Evolutionary conservation across 148 eudicot species (phyloP), one percentile per base, ranked within the genome.

Genomic region (Talinum fruticosum): DNA sequence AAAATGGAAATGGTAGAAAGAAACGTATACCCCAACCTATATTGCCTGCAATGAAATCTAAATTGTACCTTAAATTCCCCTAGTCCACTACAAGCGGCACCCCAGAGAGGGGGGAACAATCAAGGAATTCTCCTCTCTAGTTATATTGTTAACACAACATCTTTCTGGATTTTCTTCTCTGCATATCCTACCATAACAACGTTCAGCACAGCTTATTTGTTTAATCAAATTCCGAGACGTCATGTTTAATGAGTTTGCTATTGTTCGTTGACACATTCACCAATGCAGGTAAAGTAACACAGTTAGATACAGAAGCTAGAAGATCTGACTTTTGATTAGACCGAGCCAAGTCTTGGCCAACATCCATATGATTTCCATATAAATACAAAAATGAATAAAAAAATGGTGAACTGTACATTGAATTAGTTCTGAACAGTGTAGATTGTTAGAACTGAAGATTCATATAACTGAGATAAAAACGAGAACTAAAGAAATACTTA

Each of bases 341-440:
- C 26, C n/a, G 64, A 57, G 29, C 64, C 29, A 23, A 23, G 2
- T 1, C 24, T 57, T n/a, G 26, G 64, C 28, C 28, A 57, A 23
- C 1, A 57, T 54, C 64, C 64, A 57, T 57, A 57, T 57, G n/a
- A 23, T 57, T 24, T 57, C 28, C 24, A 16, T 16, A 19, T 3
- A 57, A 53, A 21, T 23, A 57, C 64, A 57, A 80, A 80, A 75
- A 21, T n/a, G 71, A 80, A 80, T 71, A 66, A 75, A 80, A 69
- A 62, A 75, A 53, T 21, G 57, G 61, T 75, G 29, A n/a, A 51
- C 75, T 80, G 36, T 80, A 80, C 79, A 75, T 2, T 45, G 70
- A 69, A 19, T 67, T 38, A 37, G 74, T 37, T 68, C 62, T 47
- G 62, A 69, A n/a, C 34, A 57, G 45, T 78, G 33, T 54, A 38